Base-by-base conservation (phyloP, 164 flowering plant species). In the Echeveria elegans region DNA sequence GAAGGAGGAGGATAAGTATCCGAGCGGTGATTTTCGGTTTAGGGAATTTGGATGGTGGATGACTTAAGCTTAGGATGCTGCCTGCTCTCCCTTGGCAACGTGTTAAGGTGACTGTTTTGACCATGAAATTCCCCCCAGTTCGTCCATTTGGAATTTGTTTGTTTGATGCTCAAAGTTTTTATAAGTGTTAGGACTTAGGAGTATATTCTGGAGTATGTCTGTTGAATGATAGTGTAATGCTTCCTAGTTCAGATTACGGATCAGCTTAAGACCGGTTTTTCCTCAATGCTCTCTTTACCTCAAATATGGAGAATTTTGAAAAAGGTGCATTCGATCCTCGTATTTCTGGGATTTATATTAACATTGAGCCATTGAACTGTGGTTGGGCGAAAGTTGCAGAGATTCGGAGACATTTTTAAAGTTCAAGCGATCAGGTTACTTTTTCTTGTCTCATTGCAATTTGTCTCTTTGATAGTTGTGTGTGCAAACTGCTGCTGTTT, bases 321-420 rank as follows among this genome's bases (percentile, higher is more conserved):
- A 93, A 93, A 77, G 98, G 97, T 37, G 91, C 92, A 1, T 85
- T 88, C 78, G 98, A 93, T 82, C 92, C 98, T 73, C 90, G 98
- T 29, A 77, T 90, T 32, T 69, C 91, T 63, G 98, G 97, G 32
- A 69, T 90, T 32, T 93, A 90, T 79, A 87, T 93, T 70, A 97
- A 93, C 60, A 83, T 93, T 69, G 97, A 89, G 38, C 78, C 86
- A 6, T 75, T 93, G 73, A 78, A 70, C 64, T 90, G 96, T 73
- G 98, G 98, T 23, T 93, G 98, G 97, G 98, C 85, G 31, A 93
- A 90, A 80, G 84, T 86, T 68, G 98, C 90, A 79, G 98, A 90
- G 77, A 86, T 93, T 65, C 83, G 87, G 31, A 84, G 98, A 73
- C 97, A 90, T 72, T 93, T 41, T 67, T 85, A 66, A 68, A 89